Conservation (phyloP, 1,139 yeast genomes). For the Blastobotrys persicus region DNA sequence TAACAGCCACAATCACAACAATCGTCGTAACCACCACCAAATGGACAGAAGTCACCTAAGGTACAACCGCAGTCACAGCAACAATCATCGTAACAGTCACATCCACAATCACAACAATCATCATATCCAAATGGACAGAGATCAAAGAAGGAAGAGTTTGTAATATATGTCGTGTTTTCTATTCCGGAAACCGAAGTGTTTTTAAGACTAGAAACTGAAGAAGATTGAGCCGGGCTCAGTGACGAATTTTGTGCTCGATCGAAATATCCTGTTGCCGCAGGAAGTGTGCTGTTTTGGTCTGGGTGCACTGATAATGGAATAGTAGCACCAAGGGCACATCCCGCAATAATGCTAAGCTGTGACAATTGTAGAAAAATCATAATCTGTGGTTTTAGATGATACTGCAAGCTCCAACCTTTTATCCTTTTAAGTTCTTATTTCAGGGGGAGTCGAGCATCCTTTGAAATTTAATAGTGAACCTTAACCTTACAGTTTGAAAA, state of each 20-base stretch:
- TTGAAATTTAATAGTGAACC: neutral
- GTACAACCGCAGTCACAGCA: neutral
- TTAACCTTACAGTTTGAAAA: too few species aligned
- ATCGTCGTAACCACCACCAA: neutral
- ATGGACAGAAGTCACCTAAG: neutral
- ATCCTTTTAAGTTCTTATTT: neutral
- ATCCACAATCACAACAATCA: too few species aligned
- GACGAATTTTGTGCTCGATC: neutral
- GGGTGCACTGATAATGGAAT: neutral
- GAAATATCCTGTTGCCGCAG: neutral
- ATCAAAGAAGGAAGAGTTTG: neutral
- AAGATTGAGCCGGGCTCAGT: neutral
- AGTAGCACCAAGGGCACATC: neutral
- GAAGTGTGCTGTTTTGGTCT: neutral
- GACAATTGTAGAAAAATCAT: neutral
- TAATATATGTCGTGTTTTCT: neutral
- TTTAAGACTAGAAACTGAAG: neutral
- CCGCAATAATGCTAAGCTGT: neutral
- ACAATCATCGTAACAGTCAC: neutral
- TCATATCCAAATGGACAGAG: constrained; percentile 3
- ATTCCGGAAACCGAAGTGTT: neutral
- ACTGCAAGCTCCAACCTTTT: too few species aligned
- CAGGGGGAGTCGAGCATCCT: too few species aligned
- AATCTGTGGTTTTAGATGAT: too few species aligned
- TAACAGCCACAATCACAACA: neutral